Base-by-base conservation (phyloP, 2,329 filamentous ascomycete genomes). In the Lomentospora prolificans region DNA sequence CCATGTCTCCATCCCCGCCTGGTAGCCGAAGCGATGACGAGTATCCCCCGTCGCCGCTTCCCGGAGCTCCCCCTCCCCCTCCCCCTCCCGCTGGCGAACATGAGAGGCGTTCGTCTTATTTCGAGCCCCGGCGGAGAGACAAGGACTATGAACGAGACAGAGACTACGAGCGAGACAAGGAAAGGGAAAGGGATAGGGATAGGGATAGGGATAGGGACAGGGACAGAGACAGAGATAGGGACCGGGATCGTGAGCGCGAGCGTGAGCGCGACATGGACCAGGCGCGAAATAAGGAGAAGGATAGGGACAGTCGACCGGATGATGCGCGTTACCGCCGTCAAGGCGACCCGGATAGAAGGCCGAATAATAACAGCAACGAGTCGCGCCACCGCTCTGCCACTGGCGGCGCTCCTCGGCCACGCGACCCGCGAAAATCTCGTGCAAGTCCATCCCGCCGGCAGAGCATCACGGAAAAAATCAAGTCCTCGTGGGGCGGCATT, bases 391-490 rank as follows among this genome's bases (percentile, higher is more conserved):
- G 27, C 9, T 30, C 53, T 31, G 28, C 50, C 19, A 36, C 50
- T 55, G 51, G 8, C 44, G 60, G 51, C 55, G 56, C 22, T 57
- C 60, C 2, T 55, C 58, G 22, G 51, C 59, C 14, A 19, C 51
- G 24, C 44, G 46, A 46, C 14, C 51, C 46, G 9, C n/a, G 53
- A 10, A 55, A 50, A 33, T 27, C 25, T 8, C 53, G 25, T 24
- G 58, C 46, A 63, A 66, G 28, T 61, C 66, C 44, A 67, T 60
- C 60, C 72, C 71, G 62, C 30, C 66, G 72, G 39, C 68, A 69
- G 55, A 74, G 71, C 64, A 69, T 74, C 57, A 70, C 71, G 36
- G 68, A 69, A 50, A 56, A 36, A 31, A 17, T 56, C 12, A 56
- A 51, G 46, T 51, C 46, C n/a, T 51, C 54, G 25, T 56, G 54